phyloP scores from a whole-genome alignment of 2,329 filamentous ascomycete genomes.

The Fusarium vanettenii region DNA sequence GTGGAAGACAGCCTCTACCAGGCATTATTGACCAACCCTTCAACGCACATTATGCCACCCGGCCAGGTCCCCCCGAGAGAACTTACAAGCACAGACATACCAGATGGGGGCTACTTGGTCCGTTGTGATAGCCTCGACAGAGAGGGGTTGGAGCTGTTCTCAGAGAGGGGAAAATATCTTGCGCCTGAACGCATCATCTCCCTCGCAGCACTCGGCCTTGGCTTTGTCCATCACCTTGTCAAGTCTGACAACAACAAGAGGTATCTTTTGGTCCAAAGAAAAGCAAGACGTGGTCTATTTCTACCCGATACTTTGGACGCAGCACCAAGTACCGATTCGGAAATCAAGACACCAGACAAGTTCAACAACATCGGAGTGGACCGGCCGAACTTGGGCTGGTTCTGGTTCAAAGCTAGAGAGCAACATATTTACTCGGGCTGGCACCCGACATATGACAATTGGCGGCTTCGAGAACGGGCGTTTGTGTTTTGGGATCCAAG shows the following conservation, averaged over 20 bases:
- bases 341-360: background rate
- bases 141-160: background rate
- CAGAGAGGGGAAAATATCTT: background rate
- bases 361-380: background rate
- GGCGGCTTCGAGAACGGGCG: background rate
- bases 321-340: background rate
- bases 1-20: background rate
- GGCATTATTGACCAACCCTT: background rate
- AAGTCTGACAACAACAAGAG: background rate
- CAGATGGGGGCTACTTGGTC: background rate
- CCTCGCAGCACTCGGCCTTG: background rate
- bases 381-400: background rate
- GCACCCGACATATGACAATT: background rate
- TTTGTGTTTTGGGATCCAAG: background rate
- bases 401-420: background rate
- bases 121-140: background rate
- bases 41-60: background rate
- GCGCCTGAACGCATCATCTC: background rate
- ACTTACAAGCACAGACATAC: background rate
- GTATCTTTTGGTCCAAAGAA: background rate
- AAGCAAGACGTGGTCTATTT: background rate
- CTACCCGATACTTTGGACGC: background rate
- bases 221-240: background rate
- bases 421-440: background rate
- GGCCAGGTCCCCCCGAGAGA: background rate